Evolutionary conservation across 2,329 filamentous ascomycete species (phyloP), one percentile per base, ranked within the genome.

Genomic region (Clonostachys sp.): DNA sequence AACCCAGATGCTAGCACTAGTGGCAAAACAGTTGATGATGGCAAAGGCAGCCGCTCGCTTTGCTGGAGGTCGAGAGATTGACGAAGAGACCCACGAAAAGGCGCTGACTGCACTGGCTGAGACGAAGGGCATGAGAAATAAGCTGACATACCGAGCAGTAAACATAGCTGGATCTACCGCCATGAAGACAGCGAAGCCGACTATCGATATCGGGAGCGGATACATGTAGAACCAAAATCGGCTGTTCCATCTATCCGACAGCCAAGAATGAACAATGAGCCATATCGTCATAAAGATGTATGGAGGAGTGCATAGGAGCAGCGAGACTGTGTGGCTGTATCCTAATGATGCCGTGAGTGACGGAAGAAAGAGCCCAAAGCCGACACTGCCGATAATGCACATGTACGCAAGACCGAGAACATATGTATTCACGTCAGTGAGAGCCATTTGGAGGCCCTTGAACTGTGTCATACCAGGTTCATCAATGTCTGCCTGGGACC

Each of bases 371-470:
- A 51, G 47, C 18, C 38, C 44, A 42, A 53, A 53, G 3, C 49
- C 51, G 18, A 46, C 44, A 12, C 49, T 49, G 2, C 49, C 51
- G n/a, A 45, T 52, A 12, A 1, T 75, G 74, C 70, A 73, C 44
- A 30, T 14, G 18, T 51, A 51, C 5, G 43, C 47, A 9, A 49
- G 81, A 82, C 69, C 53, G 76, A 84, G 77, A 50, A 84, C 56
- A 56, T 83, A 85, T 51, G 83, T 79, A 66, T 83, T 84, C 52
- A 66, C 14, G 51, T 85, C 82, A 59, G 77, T 80, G 44, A 83
- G 57, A 0, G 79, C 77, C 73, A 84, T 77, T 47, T 75, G 66
- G 34, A 82, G 60, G 10, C 81, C 81, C 9, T 71, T 70, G 49
- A 79, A 74, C 52, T 78, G 73, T 38, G 65, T 68, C 3, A 68